Evolutionary conservation across 2,329 filamentous ascomycete genomes (phyloP).

Genomic region (Hawksworthiomyces lignivorus): DNA sequence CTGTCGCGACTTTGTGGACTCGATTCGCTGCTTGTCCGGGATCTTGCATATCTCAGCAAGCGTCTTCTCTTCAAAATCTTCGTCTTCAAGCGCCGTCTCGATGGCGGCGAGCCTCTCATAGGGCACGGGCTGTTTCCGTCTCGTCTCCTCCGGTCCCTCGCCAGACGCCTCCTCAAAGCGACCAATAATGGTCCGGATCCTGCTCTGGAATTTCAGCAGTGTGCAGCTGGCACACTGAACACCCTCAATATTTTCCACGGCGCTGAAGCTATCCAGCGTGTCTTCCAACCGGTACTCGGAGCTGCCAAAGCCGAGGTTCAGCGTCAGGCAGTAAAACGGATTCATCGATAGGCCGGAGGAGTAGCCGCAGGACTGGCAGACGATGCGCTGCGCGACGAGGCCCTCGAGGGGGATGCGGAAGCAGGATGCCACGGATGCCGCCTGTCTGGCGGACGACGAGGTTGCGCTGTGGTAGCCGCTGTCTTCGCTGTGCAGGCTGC

Average conservation of each 20-base stretch:
- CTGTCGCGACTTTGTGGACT: constrained; percentile 82
- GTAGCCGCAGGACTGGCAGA: constrained; percentile 77
- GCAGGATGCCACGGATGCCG: constrained; percentile 25
- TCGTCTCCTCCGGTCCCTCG: constrained; percentile 28
- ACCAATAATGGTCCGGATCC: constrained; percentile 41
- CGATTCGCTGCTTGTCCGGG: constrained; percentile 58
- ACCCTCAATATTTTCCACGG: constrained; percentile 76
- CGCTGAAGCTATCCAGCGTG: constrained; percentile 76
- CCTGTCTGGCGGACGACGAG: constrained; percentile 28
- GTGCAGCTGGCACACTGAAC: constrained; percentile 93
- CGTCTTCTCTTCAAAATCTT: constrained; percentile 69
- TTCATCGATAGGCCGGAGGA: constrained; percentile 85
- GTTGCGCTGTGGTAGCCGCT: constrained; percentile 50
- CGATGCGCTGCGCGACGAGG: constrained; percentile 77
- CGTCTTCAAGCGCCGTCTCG: constrained; percentile 63
- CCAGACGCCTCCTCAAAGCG: constrained; percentile 24
- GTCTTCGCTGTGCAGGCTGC: constrained; percentile 47
- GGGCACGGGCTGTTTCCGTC: constrained; percentile 35
- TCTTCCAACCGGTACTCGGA: constrained; percentile 64
- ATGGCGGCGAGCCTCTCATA: constrained; percentile 56
- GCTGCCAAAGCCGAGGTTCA: constrained; percentile 63
- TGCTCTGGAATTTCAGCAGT: constrained; percentile 48
- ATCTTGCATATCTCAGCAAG: constrained; percentile 58
- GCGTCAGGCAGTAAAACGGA: constrained; percentile 87
- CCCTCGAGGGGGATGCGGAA: constrained; percentile 78